Evolutionary conservation across 306 rosid species (phyloP).

Genomic region (Betula pendula): DNA sequence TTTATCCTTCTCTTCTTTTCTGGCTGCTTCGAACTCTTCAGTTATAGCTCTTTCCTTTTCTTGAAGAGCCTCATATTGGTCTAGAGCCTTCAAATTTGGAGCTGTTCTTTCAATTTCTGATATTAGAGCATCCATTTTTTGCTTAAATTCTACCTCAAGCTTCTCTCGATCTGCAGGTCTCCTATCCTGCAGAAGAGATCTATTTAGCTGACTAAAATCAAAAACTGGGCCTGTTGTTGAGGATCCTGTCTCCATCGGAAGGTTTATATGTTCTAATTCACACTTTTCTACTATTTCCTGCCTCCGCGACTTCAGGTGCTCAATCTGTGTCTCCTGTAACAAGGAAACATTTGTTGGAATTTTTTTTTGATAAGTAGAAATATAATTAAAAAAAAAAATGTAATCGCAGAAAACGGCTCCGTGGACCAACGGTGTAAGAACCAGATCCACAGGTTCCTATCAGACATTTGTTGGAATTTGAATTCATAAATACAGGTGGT

Average conservation of each 20-base stretch:
- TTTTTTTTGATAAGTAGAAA: no score
- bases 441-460: no score
- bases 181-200: conserved; percentile 60
- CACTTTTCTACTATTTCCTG: conserved; percentile 89
- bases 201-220: conserved; percentile 73
- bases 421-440: no score
- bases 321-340: conserved; percentile 78
- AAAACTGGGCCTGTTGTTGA: conserved; percentile 61
- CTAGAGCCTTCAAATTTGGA: conserved; percentile 96
- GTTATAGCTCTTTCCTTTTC: conserved; percentile 79
- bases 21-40: conserved; percentile 88
- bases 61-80: conserved; percentile 85
- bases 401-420: no score
- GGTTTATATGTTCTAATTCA: conserved; percentile 81
- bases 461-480: conserved; percentile 19
- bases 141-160: conserved; percentile 76
- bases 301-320: conserved; percentile 67
- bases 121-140: conserved; percentile 64
- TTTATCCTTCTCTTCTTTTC: conserved; percentile 82
- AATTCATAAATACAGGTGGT: conserved; percentile 23
- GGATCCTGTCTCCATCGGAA: conserved; percentile 83
- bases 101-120: conserved; percentile 95
- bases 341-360: conserved; percentile 21
- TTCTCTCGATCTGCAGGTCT: conserved; percentile 69
- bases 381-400: no score